Evolutionary conservation across 2,329 filamentous ascomycete species (phyloP).

Genomic region (Sporothrix variecibatus): DNA sequence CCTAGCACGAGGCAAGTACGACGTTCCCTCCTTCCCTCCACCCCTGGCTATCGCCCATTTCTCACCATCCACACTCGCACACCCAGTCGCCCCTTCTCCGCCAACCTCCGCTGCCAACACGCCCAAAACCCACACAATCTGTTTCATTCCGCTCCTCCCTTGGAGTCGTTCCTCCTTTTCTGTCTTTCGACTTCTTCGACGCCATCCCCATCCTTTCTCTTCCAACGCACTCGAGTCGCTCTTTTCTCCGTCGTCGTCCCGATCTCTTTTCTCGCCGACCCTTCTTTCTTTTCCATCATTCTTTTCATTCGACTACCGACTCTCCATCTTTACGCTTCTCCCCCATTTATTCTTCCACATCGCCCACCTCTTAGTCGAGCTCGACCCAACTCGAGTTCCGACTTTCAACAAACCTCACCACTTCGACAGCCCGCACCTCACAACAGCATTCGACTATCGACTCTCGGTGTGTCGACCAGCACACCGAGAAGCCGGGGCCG

Average conservation of each 20-base stretch:
- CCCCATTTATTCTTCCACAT: neutral
- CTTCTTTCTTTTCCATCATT: neutral
- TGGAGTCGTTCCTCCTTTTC: constrained; percentile 5
- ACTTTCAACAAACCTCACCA: neutral
- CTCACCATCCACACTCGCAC: neutral
- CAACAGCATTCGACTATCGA: neutral
- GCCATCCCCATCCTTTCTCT: constrained; percentile 1
- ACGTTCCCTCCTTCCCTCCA: neutral
- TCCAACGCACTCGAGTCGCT: neutral
- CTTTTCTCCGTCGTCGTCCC: neutral
- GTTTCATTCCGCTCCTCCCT: constrained; percentile 15
- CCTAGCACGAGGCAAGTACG: neutral
- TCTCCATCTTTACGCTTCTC: neutral
- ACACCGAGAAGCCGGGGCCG: constrained; percentile 9
- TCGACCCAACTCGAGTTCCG: neutral
- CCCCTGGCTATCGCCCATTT: neutral
- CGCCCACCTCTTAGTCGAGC: constrained; percentile 8
- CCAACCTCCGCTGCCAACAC: constrained; percentile 5
- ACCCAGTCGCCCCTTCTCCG: constrained; percentile 11
- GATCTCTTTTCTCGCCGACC: neutral
- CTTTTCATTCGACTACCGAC: neutral
- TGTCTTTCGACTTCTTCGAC: neutral
- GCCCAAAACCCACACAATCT: neutral
- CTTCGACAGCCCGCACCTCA: neutral
- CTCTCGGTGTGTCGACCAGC: constrained; percentile 11